Percentiles rank a stretch among this genome's conserved stretches.
Conservation (phyloP, 2,329 filamentous ascomycete genomes). For the Tolypocladium tundrense region DNA sequence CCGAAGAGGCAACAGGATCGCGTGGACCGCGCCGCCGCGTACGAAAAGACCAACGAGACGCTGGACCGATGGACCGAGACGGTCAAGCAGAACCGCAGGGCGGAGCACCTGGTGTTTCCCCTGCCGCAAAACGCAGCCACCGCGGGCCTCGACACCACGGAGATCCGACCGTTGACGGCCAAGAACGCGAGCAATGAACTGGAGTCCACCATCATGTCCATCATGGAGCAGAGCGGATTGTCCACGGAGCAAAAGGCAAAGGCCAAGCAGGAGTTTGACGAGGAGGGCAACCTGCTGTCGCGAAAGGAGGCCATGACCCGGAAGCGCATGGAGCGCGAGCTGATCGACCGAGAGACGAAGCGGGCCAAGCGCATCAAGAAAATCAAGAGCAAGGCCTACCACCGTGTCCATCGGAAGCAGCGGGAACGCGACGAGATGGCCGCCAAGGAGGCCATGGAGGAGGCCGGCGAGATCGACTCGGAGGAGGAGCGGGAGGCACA, state of each 20-base stretch:
- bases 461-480: slow-evolving; percentile 51
- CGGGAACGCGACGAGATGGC: slow-evolving; percentile 43
- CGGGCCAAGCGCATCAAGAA: slow-evolving; percentile 92
- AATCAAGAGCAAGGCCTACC: slow-evolving; percentile 96
- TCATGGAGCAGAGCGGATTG: slow-evolving; percentile 82
- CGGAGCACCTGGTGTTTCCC: slow-evolving; percentile 84
- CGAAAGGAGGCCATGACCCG: slow-evolving; percentile 62
- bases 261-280: slow-evolving; percentile 51
- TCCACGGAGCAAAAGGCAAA: slow-evolving; percentile 35
- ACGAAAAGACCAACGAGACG: slow-evolving; percentile 84
- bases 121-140: slow-evolving; percentile 60
- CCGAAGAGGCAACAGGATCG: slow-evolving; percentile 79
- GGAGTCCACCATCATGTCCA: slow-evolving; percentile 75
- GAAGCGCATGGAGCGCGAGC: slow-evolving; percentile 69
- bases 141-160: slow-evolving; percentile 48
- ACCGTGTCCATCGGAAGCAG: slow-evolving; percentile 80
- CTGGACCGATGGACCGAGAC: slow-evolving; percentile 89
- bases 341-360: slow-evolving; percentile 80
- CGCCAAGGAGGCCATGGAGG: slow-evolving; percentile 39
- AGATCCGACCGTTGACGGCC: slow-evolving; percentile 53
- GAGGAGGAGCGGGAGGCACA: slow-evolving; percentile 53
- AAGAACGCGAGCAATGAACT: slow-evolving; percentile 65
- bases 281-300: slow-evolving; percentile 62
- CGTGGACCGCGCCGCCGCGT: slow-evolving; percentile 71
- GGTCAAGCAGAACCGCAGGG: slow-evolving; percentile 84